phyloP scores from a whole-genome alignment of 2,329 filamentous ascomycete genomes.

The Colletotrichum sp. region DNA sequence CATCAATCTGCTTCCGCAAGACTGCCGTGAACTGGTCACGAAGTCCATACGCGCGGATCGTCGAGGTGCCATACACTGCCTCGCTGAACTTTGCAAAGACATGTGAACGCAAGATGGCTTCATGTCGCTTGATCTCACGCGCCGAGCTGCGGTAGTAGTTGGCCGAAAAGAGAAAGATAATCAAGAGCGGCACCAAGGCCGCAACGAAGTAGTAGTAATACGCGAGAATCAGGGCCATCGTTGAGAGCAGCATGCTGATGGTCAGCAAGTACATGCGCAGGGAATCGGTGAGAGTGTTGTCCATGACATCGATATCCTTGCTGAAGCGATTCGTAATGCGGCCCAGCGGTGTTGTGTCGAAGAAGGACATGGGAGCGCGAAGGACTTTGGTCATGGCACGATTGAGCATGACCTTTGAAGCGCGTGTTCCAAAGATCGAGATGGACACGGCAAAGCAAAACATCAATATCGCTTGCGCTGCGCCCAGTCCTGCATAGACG shows the following conservation, averaged over 20 bases:
- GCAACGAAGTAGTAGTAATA: conserved; percentile 87
- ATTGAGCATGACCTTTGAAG: conserved; percentile 81
- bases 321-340: conserved; percentile 97
- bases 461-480: conserved; percentile 72
- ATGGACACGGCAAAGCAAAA: conserved; percentile 81
- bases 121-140: conserved; percentile 91
- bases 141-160: conserved; percentile 90
- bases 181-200: conserved; percentile 66
- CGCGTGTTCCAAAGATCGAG: conserved; percentile 77
- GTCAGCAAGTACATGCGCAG: conserved; percentile 93
- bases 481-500: conserved; percentile 72
- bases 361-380: conserved; percentile 80
- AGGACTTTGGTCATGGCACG: conserved; percentile 77
- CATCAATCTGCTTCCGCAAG: conserved; percentile 71
- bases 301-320: conserved; percentile 94
- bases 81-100: conserved; percentile 93
- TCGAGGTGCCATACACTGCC: conserved; percentile 80
- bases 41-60: conserved; percentile 87
- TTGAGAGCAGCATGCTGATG: conserved; percentile 77
- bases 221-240: conserved; percentile 87
- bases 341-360: conserved; percentile 93
- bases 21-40: conserved; percentile 78
- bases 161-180: conserved; percentile 81
- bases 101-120: conserved; percentile 82
- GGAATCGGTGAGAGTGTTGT: conserved; percentile 86